Conservation (phyloP, 345 rosid species). For the Chamaenerion angustifolium region DNA sequence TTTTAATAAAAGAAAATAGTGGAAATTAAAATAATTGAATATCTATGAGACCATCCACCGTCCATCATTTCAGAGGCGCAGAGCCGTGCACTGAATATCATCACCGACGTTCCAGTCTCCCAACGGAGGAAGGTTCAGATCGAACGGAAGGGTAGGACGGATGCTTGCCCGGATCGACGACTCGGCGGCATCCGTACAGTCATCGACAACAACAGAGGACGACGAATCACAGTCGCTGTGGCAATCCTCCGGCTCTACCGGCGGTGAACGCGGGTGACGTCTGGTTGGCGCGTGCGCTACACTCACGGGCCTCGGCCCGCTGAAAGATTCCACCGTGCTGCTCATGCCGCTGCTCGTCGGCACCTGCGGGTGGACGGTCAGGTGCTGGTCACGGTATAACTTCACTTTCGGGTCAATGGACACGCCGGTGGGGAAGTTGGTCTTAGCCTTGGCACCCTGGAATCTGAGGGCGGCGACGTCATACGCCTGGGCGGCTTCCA, state of each 20-base stretch:
- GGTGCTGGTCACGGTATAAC: background rate
- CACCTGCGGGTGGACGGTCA: constrained; percentile 26
- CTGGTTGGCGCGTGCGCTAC: constrained; percentile 11
- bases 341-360: constrained; percentile 87
- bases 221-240: constrained; percentile 94
- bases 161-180: constrained; percentile 17
- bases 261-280: constrained; percentile 51
- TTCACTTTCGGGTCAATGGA: background rate
- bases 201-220: constrained; percentile 66
- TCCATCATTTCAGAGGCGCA: constrained; percentile 48
- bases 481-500: constrained; percentile 85
- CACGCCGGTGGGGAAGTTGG: constrained; percentile 44
- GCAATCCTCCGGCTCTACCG: constrained; percentile 66
- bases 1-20: too few species aligned
- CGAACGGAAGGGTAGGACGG: constrained; percentile 36
- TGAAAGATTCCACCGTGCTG: constrained; percentile 88
- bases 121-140: constrained; percentile 86
- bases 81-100: constrained; percentile 68
- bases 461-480: constrained; percentile 69
- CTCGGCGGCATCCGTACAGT: constrained; percentile 29
- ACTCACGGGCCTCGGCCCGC: constrained; percentile 49
- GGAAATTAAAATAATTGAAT: too few species aligned
- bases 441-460: constrained; percentile 84
- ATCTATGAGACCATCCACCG: too few species aligned
- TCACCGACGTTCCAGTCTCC: constrained; percentile 46